phyloP scores from a whole-genome alignment of 441 rosid species.

The Omphalea diandra region DNA sequence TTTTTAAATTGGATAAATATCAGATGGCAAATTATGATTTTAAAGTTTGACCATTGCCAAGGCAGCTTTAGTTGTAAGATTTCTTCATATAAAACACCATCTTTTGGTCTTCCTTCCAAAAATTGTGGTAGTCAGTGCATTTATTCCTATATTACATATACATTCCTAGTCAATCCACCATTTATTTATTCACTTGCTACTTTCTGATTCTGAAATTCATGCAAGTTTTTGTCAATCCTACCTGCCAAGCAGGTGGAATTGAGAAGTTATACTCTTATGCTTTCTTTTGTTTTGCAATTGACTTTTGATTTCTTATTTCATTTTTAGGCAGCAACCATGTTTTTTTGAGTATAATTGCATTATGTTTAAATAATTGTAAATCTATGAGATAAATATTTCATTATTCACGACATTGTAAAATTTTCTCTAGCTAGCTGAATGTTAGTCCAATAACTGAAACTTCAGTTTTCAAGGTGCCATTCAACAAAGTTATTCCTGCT shows the following conservation, averaged over 20 bases:
- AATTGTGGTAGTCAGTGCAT: neutral
- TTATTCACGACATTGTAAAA: neutral
- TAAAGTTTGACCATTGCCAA: neutral
- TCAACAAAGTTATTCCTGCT: constrained; percentile 1
- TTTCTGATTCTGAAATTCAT: neutral
- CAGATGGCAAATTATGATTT: neutral
- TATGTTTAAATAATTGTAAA: neutral
- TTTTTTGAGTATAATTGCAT: neutral
- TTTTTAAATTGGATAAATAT: neutral
- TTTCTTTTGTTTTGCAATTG: neutral
- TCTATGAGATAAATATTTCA: neutral
- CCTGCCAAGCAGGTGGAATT: neutral
- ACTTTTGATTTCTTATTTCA: neutral
- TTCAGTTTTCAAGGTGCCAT: neutral
- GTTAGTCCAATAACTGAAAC: too few relatives aligned
- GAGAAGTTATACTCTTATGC: neutral
- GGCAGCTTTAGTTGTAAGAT: too few relatives aligned
- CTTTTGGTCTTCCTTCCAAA: neutral
- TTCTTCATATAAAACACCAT: neutral
- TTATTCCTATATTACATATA: neutral
- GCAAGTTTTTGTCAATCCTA: neutral
- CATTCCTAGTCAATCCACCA: neutral
- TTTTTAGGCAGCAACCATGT: neutral
- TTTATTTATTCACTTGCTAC: neutral
- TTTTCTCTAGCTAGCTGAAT: neutral